These are phyloP conservation scores for Trichoderma gracile DNA, from an alignment of 2,329 filamentous ascomycete genomes.

Conservation along the genomic window DNA sequence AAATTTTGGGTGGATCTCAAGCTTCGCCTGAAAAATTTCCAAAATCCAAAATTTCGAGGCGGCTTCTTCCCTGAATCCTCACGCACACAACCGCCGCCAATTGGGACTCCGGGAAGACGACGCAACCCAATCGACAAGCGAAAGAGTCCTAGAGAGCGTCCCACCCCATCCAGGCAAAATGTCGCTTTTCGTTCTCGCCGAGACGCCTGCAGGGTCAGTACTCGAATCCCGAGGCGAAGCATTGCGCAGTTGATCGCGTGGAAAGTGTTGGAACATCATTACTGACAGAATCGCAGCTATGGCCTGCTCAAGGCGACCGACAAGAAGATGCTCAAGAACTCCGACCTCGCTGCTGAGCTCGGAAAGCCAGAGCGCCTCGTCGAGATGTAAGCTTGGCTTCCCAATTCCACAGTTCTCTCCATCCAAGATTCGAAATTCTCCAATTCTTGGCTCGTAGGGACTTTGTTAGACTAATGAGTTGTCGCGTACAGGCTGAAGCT, in stretches of 20 bases:
- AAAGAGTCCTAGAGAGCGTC: slow-evolving; percentile 37
- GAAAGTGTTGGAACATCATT: background rate
- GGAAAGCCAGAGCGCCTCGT: slow-evolving; percentile 81
- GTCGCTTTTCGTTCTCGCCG: slow-evolving; percentile 89
- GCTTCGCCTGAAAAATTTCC: slow-evolving; percentile 48
- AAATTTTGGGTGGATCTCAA: slow-evolving; percentile 44
- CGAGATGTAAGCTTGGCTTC: slow-evolving; percentile 64
- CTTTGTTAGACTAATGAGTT: slow-evolving; percentile 18
- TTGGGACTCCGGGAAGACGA: slow-evolving; percentile 42
- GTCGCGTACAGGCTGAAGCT: slow-evolving; percentile 70
- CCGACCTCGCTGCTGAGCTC: slow-evolving; percentile 73
- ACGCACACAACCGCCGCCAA: slow-evolving; percentile 40
- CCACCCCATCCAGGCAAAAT: slow-evolving; percentile 52
- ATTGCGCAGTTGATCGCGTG: slow-evolving; percentile 6
- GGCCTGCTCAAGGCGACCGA: slow-evolving; percentile 97
- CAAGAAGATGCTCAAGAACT: slow-evolving; percentile 94
- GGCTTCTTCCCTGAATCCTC: slow-evolving; percentile 39
- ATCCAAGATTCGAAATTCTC: background rate
- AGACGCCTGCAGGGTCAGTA: slow-evolving; percentile 79
- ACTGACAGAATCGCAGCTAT: slow-evolving; percentile 64
- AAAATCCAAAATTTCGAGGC: slow-evolving; percentile 34
- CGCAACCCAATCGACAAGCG: slow-evolving; percentile 37
- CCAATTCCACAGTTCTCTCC: slow-evolving; percentile 30
- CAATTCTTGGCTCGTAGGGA: background rate
- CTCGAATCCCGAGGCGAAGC: background rate